Conservation (phyloP, 108 stramenopile species). For the Skeletonema potamos region DNA sequence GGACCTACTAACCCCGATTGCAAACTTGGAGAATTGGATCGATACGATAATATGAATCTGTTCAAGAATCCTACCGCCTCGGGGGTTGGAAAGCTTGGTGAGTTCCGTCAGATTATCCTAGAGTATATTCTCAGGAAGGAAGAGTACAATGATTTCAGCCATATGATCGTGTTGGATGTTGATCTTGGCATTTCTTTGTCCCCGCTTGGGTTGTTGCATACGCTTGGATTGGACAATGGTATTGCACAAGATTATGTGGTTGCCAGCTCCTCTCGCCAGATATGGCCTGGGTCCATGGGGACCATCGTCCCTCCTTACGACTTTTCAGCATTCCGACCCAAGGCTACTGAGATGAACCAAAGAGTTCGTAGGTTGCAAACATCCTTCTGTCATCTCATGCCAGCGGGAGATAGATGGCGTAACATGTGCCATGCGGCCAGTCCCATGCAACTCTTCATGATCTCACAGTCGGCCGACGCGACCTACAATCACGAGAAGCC, state of each 20-base stretch:
- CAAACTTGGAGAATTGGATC: slow-evolving; percentile 36
- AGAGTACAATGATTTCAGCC: slow-evolving; percentile 44
- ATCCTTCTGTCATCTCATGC: slow-evolving; percentile 50
- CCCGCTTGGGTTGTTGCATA: slow-evolving; percentile 49
- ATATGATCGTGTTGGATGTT: slow-evolving; percentile 55
- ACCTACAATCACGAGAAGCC: slow-evolving; percentile 18
- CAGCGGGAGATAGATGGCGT: slow-evolving; percentile 52
- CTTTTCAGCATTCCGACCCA: slow-evolving; percentile 52
- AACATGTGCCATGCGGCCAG: slow-evolving; percentile 57
- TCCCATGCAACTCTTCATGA: slow-evolving; percentile 55
- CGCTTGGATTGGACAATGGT: slow-evolving; percentile 37
- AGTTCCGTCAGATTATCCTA: slow-evolving; percentile 47
- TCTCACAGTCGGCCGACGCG: slow-evolving; percentile 33
- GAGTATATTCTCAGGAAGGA: slow-evolving; percentile 41
- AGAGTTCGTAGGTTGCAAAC: slow-evolving; percentile 34
- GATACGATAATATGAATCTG: slow-evolving; percentile 49
- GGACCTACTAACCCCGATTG: slow-evolving; percentile 48
- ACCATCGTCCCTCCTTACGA: slow-evolving; percentile 58
- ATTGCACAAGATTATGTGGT: slow-evolving; percentile 37
- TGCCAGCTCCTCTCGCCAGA: slow-evolving; percentile 39
- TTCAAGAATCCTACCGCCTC: slow-evolving; percentile 34
- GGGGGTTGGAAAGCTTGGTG: slow-evolving; percentile 51
- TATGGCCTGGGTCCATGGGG: slow-evolving; percentile 51
- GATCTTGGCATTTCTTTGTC: slow-evolving; percentile 44
- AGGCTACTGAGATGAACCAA: slow-evolving; percentile 22